Base-by-base conservation (phyloP, 306 rosid species). In the Arachis hypogaea region DNA sequence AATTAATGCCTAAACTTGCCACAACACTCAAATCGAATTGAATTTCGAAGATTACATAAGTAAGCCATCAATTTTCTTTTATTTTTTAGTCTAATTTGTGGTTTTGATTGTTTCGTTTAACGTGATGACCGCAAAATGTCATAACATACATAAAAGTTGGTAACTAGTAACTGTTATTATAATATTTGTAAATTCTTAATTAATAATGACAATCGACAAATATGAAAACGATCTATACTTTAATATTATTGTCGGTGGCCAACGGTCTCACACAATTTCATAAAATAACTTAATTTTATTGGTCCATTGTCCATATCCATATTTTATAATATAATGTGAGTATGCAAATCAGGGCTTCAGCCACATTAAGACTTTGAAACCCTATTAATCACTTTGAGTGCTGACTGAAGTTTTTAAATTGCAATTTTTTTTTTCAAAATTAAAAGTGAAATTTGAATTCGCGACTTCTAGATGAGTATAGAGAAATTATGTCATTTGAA, bases 231-330 rank as follows among this genome's bases (percentile, higher is more conserved):
- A 68, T 82, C 47, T 40, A 5, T 52, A 5, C 12, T 69, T 70
- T 16, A 33, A 33, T 33, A 73, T 12, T 49, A 51, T n/a, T 73
- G 82, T 82, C 82, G 86, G 82, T 82, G 75, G 71, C 62, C 55
- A 58, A 14, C 68, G 61, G 64, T 29, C 58, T 46, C 77, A 10
- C 42, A 4, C 40, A 36, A 52, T 56, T 29, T 7, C 28, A 44
- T 55, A 45, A 43, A 18, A 50, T 7, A 60, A 67, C 7, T 5
- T 33, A 79, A 16, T 38, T 57, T 50, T 52, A 54, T 51, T 54
- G 71, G 60, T 78, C 33, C 54, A 78, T 43, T 22, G 28, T 22
- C 28, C 1, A 22, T 22, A 22, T 22, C 28, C 28, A 22, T 22
- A 22, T 22, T 22, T 22, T n/a, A 57, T 77, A 42, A 22, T 33